Conservation (phyloP, 2,329 filamentous ascomycete genomes). For the Fusarium sp. region DNA sequence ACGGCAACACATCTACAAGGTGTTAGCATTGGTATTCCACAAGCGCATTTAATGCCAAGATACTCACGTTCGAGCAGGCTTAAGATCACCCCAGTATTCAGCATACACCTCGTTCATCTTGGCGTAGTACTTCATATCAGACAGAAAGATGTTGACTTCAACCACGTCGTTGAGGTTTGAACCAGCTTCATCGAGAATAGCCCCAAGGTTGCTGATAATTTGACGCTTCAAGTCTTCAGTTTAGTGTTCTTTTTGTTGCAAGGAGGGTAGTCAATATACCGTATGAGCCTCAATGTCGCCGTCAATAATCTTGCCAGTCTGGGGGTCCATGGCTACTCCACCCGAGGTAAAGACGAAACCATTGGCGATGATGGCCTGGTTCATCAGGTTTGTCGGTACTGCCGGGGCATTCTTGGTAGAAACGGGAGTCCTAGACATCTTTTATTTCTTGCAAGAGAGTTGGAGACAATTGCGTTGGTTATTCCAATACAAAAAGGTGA, state of each 20-base stretch:
- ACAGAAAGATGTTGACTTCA: slow-evolving; percentile 79
- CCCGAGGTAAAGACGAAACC: slow-evolving; percentile 78
- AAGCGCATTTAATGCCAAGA: rapidly evolving
- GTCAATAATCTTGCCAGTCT: slow-evolving; percentile 69
- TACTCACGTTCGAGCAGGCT: slow-evolving; percentile 56
- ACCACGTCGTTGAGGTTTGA: slow-evolving; percentile 74
- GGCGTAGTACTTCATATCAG: slow-evolving; percentile 78
- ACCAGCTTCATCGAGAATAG: slow-evolving; percentile 76
- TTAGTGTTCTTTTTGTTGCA: no score
- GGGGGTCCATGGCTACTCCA: slow-evolving; percentile 72
- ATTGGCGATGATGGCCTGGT: slow-evolving; percentile 62
- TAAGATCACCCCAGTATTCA: slow-evolving; percentile 71
- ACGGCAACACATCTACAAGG: slow-evolving; percentile 49
- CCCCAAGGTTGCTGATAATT: slow-evolving; percentile 76
- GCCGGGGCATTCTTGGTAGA: slow-evolving; percentile 46
- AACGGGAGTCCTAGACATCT: slow-evolving; percentile 44
- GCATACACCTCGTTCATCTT: slow-evolving; percentile 81
- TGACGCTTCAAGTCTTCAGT: slow-evolving; percentile 49
- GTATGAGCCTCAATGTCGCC: slow-evolving; percentile 76
- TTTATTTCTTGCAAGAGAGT: no score
- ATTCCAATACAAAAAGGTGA: no score
- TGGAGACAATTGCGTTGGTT: no score
- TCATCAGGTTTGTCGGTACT: slow-evolving; percentile 37
- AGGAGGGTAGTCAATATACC: slow-evolving; percentile 34
- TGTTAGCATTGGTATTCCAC: neutral